A percentile compares a stretch with the other conserved stretches of the same genome.
Evolutionary conservation across 2,329 filamentous ascomycete species (phyloP).

Genomic region (Phialophora chinensis): DNA sequence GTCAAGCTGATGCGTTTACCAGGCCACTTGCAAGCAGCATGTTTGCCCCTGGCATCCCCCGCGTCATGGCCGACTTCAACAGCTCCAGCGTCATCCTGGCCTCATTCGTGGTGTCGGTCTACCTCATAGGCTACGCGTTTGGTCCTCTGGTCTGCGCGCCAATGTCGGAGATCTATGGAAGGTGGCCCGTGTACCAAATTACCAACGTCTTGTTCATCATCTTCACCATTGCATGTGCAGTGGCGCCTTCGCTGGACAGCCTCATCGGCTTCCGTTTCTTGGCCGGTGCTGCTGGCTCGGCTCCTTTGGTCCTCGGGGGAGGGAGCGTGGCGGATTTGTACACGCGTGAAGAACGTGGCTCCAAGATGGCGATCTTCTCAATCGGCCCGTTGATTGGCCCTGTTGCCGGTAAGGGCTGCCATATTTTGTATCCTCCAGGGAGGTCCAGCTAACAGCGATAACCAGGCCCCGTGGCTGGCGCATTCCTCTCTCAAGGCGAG

Average conservation of each 20-base stretch:
- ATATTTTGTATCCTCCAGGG: background rate
- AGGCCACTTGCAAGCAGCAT: constrained; percentile 67
- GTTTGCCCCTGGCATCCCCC: constrained; percentile 58
- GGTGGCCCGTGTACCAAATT: constrained; percentile 59
- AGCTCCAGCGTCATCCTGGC: constrained; percentile 48
- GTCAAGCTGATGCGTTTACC: background rate
- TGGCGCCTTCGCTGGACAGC: constrained; percentile 58
- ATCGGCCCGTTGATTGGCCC: constrained; percentile 39
- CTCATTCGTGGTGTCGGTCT: constrained; percentile 61
- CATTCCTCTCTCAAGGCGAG: constrained; percentile 60
- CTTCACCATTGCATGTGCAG: constrained; percentile 67
- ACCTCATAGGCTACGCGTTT: constrained; percentile 60
- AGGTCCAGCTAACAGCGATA: background rate
- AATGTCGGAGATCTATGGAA: constrained; percentile 63
- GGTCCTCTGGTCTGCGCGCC: constrained; percentile 60
- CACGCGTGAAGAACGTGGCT: constrained; percentile 34
- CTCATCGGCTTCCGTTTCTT: constrained; percentile 66
- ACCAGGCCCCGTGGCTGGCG: constrained; percentile 61
- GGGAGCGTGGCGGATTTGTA: constrained; percentile 46
- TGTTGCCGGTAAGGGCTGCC: constrained; percentile 51
- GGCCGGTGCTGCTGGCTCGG: constrained; percentile 64
- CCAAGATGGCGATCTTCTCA: constrained; percentile 35
- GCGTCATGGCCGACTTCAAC: constrained; percentile 61
- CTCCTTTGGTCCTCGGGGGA: constrained; percentile 57
- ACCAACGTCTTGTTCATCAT: constrained; percentile 62